Percentiles rank a stretch among this genome's conserved stretches.
phyloP scores from a whole-genome alignment of 1,284 basidiomycete genomes.

The Cryptococcus sp. region DNA sequence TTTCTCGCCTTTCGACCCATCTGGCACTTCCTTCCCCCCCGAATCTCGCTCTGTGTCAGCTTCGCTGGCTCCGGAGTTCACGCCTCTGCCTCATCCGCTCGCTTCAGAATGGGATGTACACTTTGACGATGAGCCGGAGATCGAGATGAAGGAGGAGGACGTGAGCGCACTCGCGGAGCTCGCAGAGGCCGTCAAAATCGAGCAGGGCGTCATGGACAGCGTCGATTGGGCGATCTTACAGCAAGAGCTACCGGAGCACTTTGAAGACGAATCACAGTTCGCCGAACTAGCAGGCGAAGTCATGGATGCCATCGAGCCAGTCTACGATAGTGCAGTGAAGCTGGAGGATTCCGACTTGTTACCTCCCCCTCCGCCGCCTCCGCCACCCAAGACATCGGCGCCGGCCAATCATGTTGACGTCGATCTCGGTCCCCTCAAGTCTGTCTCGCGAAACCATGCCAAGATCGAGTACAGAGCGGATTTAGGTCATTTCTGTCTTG shows the following conservation, averaged over 20 bases:
- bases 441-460: slow-evolving; percentile 93
- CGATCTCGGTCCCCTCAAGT: slow-evolving; percentile 94
- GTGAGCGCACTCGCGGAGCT: slow-evolving; percentile 17
- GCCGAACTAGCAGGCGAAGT: neutral
- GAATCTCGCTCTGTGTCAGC: neutral
- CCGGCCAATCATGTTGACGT: slow-evolving; percentile 74
- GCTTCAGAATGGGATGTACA: neutral
- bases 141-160: slow-evolving; percentile 12
- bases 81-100: neutral
- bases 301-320: neutral
- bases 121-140: slow-evolving; percentile 4
- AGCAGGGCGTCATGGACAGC: slow-evolving; percentile 9
- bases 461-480: slow-evolving; percentile 71
- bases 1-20: slow-evolving; percentile 16
- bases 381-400: slow-evolving; percentile 25
- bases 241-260: no score
- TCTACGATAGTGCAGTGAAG: slow-evolving; percentile 9
- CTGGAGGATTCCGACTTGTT: slow-evolving; percentile 12
- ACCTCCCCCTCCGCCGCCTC: slow-evolving; percentile 41
- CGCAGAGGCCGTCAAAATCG: slow-evolving; percentile 19
- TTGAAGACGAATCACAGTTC: neutral
- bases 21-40: neutral
- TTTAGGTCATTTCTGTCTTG: slow-evolving; percentile 79
- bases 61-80: neutral
- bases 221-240: slow-evolving; percentile 1